Evolutionary conservation across 164 flowering plant genomes (phyloP), one percentile per base, ranked within the genome.

Genomic region (Aristolochia californica): DNA sequence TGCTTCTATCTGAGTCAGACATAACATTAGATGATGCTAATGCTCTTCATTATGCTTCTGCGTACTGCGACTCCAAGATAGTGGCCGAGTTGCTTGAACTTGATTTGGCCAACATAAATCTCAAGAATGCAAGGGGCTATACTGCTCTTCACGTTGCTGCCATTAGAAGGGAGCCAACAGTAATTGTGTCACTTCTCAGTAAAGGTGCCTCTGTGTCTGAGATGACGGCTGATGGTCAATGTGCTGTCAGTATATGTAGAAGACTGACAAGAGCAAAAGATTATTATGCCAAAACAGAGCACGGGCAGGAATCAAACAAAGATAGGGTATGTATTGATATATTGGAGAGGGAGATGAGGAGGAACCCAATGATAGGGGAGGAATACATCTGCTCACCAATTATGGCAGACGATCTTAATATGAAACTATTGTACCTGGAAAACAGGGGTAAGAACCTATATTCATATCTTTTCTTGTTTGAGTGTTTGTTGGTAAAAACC

Each of bases 71-170:
- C 61, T 76, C 85, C 13, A 83, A 86, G 72, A 69, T 76, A 50
- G 72, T 79, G n/a, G 48, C 74, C 8, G 87, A 82, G 74, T 66
- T 86, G 25, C 83, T 86, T 38, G 55, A 57, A 57, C 67, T 83
- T 13, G 75, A 61, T 20, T 15, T 66, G 8, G 84, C 85, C 25
- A 71, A 80, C 72, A 81, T 80, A 43, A 80, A 83, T 62, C 77
- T 71, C 25, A 51, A 66, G 51, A 78, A 79, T 63, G 21, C 70
- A 4, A 69, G 86, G 18, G 94, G 89, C 18, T 73, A 75, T 63
- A 73, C 89, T 0, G 87, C 80, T 24, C 81, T 86, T 15, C 94
- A 86, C 28, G 65, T 86, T 43, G 95, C 88, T 70, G 95, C 88
- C 12, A 79, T 69, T 77, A 78, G 90, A 1, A 82, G 72, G 62